Percentiles rank a stretch among this genome's conserved stretches.
phyloP scores from a whole-genome alignment of 2,329 filamentous ascomycete genomes.

The Pyrenochaeta sp. region DNA sequence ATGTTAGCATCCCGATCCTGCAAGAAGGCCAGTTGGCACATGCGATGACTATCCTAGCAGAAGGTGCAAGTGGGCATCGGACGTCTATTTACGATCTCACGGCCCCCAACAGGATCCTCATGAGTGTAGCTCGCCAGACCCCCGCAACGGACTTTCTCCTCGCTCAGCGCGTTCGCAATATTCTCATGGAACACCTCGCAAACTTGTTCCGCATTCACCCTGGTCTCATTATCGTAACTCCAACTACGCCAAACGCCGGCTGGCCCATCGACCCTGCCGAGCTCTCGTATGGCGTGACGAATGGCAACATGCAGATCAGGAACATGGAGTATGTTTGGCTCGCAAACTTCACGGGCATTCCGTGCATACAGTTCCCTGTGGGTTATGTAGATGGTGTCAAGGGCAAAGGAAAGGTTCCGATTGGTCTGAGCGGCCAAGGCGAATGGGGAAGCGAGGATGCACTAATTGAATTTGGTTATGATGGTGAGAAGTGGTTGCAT shows the following conservation, averaged over 20 bases:
- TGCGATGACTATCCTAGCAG: slow-evolving; percentile 77
- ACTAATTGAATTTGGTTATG: slow-evolving; percentile 61
- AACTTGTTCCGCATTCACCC: slow-evolving; percentile 74
- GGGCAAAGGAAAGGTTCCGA: slow-evolving; percentile 62
- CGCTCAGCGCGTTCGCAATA: slow-evolving; percentile 74
- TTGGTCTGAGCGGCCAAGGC: slow-evolving; percentile 63
- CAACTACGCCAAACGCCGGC: slow-evolving; percentile 77
- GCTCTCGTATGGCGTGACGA: slow-evolving; percentile 69
- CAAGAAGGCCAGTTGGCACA: slow-evolving; percentile 79
- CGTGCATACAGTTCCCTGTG: slow-evolving; percentile 76
- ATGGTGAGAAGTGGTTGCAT: slow-evolving; percentile 59
- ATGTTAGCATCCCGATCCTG: slow-evolving; percentile 73
- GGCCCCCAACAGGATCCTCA: slow-evolving; percentile 73
- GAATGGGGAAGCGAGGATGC: slow-evolving; percentile 64
- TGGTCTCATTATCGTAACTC: slow-evolving; percentile 79
- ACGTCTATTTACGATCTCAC: slow-evolving; percentile 65
- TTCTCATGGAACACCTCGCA: slow-evolving; percentile 82
- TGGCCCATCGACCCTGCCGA: slow-evolving; percentile 77
- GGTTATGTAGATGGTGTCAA: slow-evolving; percentile 71
- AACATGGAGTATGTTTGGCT: slow-evolving; percentile 89
- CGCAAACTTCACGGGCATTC: slow-evolving; percentile 82
- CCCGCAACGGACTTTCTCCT: slow-evolving; percentile 74
- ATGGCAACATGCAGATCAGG: slow-evolving; percentile 75
- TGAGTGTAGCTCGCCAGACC: slow-evolving; percentile 71
- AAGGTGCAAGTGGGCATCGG: slow-evolving; percentile 65